Evolutionary conservation across 768 basidiomycete genomes (phyloP), one percentile per base, ranked within the genome.

Genomic region (Boletus subcaerulescens): DNA sequence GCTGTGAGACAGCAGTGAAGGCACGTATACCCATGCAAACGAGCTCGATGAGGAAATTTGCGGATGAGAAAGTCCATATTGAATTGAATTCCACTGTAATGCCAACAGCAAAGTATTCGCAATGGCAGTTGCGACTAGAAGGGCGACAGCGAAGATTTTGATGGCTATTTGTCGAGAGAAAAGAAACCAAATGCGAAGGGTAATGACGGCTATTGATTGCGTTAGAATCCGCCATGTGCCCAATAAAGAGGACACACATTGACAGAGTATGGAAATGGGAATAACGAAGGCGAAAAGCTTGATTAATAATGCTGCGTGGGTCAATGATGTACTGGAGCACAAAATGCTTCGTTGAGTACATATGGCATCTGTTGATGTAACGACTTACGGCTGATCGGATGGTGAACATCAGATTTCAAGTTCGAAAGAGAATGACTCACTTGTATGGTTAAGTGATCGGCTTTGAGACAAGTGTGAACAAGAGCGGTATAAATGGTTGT

Each of bases 121-220:
- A 31, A 47, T 5, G 10, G 47, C 12, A 20, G 32, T 45, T 14
- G 45, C 12, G 2, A 58, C 29, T 24, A 55, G 50, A 24, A 50
- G 33, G 10, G 31, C 10, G 13, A 57, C 50, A 12, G 56, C 55
- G 12, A 59, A 42, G 6, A 24, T 22, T 39, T 45, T 56, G 45
- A 64, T 14, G 14, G 33, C 22, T 1, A 5, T n/a, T 5, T 48
- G 54, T 31, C 49, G 47, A 31, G 45, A 39, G 39, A 57, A 62
- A 5, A 60, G 52, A 46, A 32, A 62, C 61, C 61, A 62, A 10
- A 60, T 39, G 15, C 59, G 60, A 15, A 54, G 40, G 15, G 59
- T 51, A n/a, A 62, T 54, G 17, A 49, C 55, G 22, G 47, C 61
- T 62, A n/a, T 14, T 44, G 35, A 35, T 32, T 5, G 18, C 32